Percentiles rank a stretch among this genome's conserved stretches.
These are phyloP conservation scores for Solanum pimpinellifolium DNA, from an alignment of 257 asterid genomes.

Conservation along the genomic window DNA sequence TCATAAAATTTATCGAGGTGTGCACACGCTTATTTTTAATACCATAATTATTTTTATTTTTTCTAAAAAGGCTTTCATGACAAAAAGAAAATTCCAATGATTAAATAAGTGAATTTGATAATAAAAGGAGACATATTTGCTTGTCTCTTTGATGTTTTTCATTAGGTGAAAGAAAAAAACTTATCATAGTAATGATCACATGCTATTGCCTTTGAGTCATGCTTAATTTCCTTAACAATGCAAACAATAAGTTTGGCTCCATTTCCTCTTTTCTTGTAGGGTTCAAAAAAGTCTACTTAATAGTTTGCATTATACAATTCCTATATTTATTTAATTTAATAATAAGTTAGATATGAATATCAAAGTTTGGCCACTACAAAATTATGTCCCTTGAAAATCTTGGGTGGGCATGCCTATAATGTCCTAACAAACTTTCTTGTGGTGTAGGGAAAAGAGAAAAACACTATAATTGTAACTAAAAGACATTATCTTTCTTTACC, in stretches of 20 bases:
- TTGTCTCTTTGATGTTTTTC: neutral
- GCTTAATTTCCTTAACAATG: neutral
- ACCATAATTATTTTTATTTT: neutral
- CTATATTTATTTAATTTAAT: neutral
- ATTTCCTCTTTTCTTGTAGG: neutral
- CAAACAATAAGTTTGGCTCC: neutral
- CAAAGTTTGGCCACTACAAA: conserved; percentile 1
- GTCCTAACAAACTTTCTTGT: conserved; percentile 6
- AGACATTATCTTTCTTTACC: neutral
- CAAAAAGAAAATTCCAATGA: neutral
- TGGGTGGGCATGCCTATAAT: neutral
- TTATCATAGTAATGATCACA: neutral
- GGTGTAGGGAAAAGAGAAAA: neutral
- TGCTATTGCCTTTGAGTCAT: neutral
- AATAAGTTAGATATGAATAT: neutral
- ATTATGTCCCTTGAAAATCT: neutral
- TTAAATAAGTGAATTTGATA: neutral
- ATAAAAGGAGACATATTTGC: neutral
- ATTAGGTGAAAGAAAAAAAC: neutral
- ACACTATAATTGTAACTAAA: neutral
- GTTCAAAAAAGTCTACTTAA: neutral
- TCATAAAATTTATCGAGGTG: neutral
- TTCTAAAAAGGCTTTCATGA: neutral
- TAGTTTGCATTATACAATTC: neutral
- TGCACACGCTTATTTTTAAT: rapidly evolving